Base-by-base conservation (phyloP, 768 basidiomycete genomes). In the Tephrocybe sp. region DNA sequence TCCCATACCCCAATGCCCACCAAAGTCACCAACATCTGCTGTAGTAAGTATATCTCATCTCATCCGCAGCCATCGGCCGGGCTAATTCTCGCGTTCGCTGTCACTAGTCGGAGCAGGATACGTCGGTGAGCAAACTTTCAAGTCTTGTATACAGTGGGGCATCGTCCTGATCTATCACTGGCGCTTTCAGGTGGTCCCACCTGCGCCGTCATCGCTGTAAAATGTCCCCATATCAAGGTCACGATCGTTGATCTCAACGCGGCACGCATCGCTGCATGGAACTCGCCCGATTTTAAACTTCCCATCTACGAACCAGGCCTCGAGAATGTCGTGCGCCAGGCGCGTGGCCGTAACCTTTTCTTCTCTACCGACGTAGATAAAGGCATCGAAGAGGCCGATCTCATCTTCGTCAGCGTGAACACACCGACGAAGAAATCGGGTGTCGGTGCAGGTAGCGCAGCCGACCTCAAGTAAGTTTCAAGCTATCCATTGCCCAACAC, bases 301-400 rank as follows among this genome's bases (percentile, higher is more conserved):
- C 97, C 97, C 43, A 99, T 99, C 67, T 99, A 97, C 68, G 97
- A 99, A 66, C 97, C 97, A 4, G 95, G 97, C 40, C 83, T 99
- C 9, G 91, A 83, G 52, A 92, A 86, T 25, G 91, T 98, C 57
- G 90, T 99, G 58, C 84, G 86, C 62, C 66, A 80, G 59, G 85
- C 90, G 31, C 84, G 97, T 40, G 95, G 93, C 23, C 86, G 86
- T 69, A 99, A 99, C 72, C 83, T 99, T 56, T 97, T 97, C 75
- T 98, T 99, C 79, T 88, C 88, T 34, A 94, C 93, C 40, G 85
- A 98, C 57, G 91, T 98, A 56, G 91, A 97, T 69, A 85, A 86
- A 66, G 93, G 78, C 52, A 97, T 99, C 64, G 79, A 74, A 56
- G 94, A 95, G 70, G 95, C 97, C 27, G 94, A 99, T 65, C 84